A percentile compares a stretch with the other conserved stretches of the same genome.
Evolutionary conservation across 371 early-diverging fungal species (phyloP).

Genomic region (Apophysomyces elegans): DNA sequence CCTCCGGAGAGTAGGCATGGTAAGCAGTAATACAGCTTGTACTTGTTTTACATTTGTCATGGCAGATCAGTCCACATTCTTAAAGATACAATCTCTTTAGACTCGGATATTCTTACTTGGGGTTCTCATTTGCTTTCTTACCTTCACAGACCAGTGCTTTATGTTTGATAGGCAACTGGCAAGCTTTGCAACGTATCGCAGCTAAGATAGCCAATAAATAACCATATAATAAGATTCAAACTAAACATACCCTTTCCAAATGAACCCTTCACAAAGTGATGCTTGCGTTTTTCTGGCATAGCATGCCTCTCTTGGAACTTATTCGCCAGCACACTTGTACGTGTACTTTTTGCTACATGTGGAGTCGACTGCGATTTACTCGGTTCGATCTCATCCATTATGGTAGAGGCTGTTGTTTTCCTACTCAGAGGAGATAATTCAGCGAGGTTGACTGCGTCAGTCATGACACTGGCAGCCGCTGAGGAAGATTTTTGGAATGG

Average conservation of each 20-base stretch:
- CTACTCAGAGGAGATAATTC: neutral
- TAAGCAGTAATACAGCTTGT: conserved; percentile 14
- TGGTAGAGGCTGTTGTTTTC: neutral
- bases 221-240: neutral
- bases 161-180: conserved; percentile 36
- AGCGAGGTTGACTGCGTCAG: neutral
- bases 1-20: conserved; percentile 1
- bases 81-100: neutral
- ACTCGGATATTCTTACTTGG: neutral
- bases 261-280: conserved; percentile 48
- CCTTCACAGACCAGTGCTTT: conserved; percentile 51
- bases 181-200: conserved; percentile 43
- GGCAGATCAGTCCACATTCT: conserved; percentile 45
- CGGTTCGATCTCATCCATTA: neutral
- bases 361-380: conserved; percentile 13
- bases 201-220: conserved; percentile 16
- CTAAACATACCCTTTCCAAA: conserved; percentile 42
- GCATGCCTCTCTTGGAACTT: conserved; percentile 27
- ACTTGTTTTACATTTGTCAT: conserved; percentile 40
- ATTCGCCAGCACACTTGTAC: conserved; percentile 22
- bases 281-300: conserved; percentile 19
- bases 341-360: neutral
- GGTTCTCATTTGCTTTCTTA: conserved; percentile 7
- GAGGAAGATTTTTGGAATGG: conserved; percentile 14
- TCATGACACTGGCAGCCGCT: conserved; percentile 1